A percentile compares a stretch with the other conserved stretches of the same genome.
Evolutionary conservation across 2,329 filamentous ascomycete genomes (phyloP).

Genomic region (Exserohilum turcica): DNA sequence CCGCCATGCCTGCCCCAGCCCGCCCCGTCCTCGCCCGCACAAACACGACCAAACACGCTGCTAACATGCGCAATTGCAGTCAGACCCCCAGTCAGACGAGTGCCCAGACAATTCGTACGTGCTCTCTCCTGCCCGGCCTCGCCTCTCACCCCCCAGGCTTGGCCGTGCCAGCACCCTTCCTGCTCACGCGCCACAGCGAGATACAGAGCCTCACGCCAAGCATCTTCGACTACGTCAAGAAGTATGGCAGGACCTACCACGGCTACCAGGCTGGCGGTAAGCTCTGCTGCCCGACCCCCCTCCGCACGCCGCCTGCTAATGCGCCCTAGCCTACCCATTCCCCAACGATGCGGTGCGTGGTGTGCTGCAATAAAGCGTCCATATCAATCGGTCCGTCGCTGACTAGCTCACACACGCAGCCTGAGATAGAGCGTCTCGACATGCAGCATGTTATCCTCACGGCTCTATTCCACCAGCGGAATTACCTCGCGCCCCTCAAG

Average conservation of each 20-base stretch:
- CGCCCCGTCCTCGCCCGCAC: slow-evolving; percentile 5
- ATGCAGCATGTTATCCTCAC: slow-evolving; percentile 48
- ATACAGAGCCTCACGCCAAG: slow-evolving; percentile 48
- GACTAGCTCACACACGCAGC: slow-evolving; percentile 28
- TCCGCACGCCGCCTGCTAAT: slow-evolving; percentile 26
- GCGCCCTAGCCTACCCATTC: slow-evolving; percentile 44
- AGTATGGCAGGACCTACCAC: slow-evolving; percentile 51
- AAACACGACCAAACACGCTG: slow-evolving; percentile 5
- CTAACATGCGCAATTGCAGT: slow-evolving; percentile 34
- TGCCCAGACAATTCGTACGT: slow-evolving; percentile 40
- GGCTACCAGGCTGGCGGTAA: slow-evolving; percentile 48
- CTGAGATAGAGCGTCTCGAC: slow-evolving; percentile 47
- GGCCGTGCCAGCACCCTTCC: neutral
- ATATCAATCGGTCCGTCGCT: slow-evolving; percentile 13
- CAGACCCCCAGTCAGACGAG: slow-evolving; percentile 40
- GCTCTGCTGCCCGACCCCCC: slow-evolving; percentile 2
- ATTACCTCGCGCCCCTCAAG: slow-evolving; percentile 47
- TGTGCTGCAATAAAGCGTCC: slow-evolving; percentile 2
- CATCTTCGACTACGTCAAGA: slow-evolving; percentile 47
- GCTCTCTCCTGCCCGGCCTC: slow-evolving; percentile 5
- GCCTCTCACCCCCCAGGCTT: neutral
- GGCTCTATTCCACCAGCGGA: slow-evolving; percentile 41
- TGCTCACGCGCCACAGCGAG: slow-evolving; percentile 37
- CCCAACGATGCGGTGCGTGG: slow-evolving; percentile 46
- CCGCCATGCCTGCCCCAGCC: slow-evolving; percentile 11